Percentiles rank a stretch among this genome's conserved stretches.
These are phyloP conservation scores for Prinsepia uniflora DNA, from an alignment of 306 rosid genomes.

Conservation along the genomic window DNA sequence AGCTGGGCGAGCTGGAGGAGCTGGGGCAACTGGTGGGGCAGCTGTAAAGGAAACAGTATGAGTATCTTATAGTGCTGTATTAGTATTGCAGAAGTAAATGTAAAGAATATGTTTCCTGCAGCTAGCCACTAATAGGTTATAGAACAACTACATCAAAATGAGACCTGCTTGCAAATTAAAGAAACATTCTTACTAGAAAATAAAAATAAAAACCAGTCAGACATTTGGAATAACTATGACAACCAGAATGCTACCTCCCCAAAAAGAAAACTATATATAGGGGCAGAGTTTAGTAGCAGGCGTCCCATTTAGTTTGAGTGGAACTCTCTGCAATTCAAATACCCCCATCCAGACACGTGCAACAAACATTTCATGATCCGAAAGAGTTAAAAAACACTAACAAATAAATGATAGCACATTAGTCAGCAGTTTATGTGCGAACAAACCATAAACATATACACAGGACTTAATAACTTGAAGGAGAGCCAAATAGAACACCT, in stretches of 20 bases:
- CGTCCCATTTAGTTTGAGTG: neutral
- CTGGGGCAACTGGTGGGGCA: conserved; percentile 36
- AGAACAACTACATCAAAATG: neutral
- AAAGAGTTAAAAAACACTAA: neutral
- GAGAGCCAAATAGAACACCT: conserved; percentile 69
- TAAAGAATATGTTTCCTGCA: neutral
- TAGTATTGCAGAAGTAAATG: conserved; percentile 5
- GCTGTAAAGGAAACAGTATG: conserved; percentile 31
- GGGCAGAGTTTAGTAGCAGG: neutral
- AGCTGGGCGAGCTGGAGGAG: conserved; percentile 31
- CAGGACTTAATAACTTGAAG: conserved; percentile 46
- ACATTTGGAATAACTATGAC: neutral
- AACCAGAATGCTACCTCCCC: neutral
- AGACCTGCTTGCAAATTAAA: neutral
- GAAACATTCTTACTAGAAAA: neutral
- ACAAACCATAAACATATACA: neutral
- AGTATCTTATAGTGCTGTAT: conserved; percentile 18
- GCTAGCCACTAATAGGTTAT: neutral
- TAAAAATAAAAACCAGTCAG: neutral
- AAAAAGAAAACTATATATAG: neutral
- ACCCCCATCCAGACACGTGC: neutral
- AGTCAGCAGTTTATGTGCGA: neutral
- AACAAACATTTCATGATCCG: neutral
- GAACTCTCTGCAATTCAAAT: neutral
- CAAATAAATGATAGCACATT: neutral